These are phyloP conservation scores for Ampelocalamus luodianensis DNA, from an alignment of 176 grass and related monocot genomes.

Conservation along the genomic window DNA sequence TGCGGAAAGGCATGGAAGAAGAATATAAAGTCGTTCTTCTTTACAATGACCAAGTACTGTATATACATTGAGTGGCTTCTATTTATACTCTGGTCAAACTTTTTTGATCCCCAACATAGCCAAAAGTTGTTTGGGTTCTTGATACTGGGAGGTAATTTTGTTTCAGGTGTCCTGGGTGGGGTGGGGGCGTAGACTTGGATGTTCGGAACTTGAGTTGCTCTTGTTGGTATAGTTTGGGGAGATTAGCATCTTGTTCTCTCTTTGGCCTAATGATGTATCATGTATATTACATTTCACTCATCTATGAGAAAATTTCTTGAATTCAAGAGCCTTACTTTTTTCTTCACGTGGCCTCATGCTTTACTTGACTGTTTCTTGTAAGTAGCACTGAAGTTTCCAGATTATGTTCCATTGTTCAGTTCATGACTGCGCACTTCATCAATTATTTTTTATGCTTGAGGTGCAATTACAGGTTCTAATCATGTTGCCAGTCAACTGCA, in stretches of 20 bases:
- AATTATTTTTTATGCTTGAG: conserved; percentile 20
- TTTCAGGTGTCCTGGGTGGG: conserved; percentile 17
- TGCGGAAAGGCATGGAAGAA: conserved; percentile 40
- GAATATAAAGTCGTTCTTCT: conserved; percentile 52
- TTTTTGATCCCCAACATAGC: conserved; percentile 55
- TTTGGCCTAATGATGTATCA: conserved; percentile 49
- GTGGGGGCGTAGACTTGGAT: conserved; percentile 41
- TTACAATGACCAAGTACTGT: conserved; percentile 49
- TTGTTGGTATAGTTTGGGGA: conserved; percentile 57
- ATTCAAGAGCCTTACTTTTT: conserved; percentile 11
- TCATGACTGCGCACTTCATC: not conserved
- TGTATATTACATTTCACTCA: conserved; percentile 57
- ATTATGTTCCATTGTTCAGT: not conserved
- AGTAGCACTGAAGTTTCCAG: not conserved
- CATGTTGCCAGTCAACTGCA: not conserved
- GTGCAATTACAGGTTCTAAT: not conserved
- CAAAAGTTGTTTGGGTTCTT: conserved; percentile 46
- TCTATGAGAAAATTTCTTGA: conserved; percentile 44
- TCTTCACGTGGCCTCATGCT: conserved; percentile 26
- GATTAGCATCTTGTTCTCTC: conserved; percentile 57
- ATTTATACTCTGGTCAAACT: conserved; percentile 45
- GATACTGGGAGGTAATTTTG: conserved; percentile 50
- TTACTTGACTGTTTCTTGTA: conserved; percentile 29
- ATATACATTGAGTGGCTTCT: conserved; percentile 50
- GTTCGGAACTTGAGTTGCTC: conserved; percentile 52